Percentiles rank a stretch among this genome's conserved stretches.
Conservation (phyloP, 352 stramenopile genomes). For the Phytophthora constricta region DNA sequence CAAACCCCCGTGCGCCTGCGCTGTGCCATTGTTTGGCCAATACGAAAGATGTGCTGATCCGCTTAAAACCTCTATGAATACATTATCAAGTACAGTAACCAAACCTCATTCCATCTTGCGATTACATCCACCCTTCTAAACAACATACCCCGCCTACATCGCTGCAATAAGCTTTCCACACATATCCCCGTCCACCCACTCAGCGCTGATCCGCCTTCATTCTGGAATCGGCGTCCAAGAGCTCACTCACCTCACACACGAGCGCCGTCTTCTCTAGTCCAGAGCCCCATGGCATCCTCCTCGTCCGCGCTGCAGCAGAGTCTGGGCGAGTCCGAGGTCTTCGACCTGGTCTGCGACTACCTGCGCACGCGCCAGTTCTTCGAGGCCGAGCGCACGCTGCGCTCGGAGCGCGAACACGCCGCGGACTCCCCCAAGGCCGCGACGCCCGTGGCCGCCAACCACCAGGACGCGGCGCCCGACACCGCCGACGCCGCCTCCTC, state of each 20-base stretch:
- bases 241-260: constrained; percentile 11
- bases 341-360: constrained; percentile 90
- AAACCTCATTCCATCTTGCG: background rate
- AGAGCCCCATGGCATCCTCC: constrained; percentile 53
- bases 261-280: background rate
- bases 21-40: constrained; percentile 20
- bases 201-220: constrained; percentile 20
- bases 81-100: background rate
- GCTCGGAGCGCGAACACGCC: constrained; percentile 68
- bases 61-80: background rate
- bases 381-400: constrained; percentile 75
- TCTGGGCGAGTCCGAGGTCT: constrained; percentile 84
- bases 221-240: constrained; percentile 39
- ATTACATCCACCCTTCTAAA: background rate
- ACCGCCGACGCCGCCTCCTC: constrained; percentile 18
- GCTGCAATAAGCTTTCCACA: too few species aligned
- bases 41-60: constrained; percentile 25
- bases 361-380: constrained; percentile 89
- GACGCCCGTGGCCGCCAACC: constrained; percentile 47
- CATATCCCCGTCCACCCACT: constrained; percentile 32
- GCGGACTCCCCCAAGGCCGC: constrained; percentile 20
- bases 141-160: too few species aligned
- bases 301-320: constrained; percentile 76
- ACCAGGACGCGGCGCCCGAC: constrained; percentile 27
- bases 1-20: constrained; percentile 1